These are phyloP conservation scores for Silene noctiflora DNA, from an alignment of 179 eudicot genomes.

Conservation along the genomic window DNA sequence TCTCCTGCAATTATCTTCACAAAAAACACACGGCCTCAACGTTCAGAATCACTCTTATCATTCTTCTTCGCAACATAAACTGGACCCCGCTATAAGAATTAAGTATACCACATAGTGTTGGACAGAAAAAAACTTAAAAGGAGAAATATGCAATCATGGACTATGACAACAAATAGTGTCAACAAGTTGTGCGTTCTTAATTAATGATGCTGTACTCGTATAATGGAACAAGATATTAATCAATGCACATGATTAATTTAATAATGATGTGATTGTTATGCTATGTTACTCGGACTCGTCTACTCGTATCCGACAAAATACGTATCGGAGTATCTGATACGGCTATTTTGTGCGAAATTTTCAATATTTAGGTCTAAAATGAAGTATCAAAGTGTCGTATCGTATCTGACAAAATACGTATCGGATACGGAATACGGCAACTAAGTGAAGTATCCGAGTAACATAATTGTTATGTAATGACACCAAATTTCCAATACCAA, in stretches of 20 bases:
- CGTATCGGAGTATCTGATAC: too few relatives aligned
- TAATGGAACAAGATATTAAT: not conserved
- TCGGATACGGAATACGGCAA: too few relatives aligned
- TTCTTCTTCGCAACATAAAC: not conserved
- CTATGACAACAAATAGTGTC: constrained; percentile 24
- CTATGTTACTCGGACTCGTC: too few relatives aligned
- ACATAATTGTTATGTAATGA: not conserved
- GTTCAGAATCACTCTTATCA: not conserved
- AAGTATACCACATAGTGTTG: constrained; percentile 11
- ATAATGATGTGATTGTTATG: not conserved
- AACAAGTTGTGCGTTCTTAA: not conserved
- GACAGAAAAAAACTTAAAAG: constrained; percentile 17
- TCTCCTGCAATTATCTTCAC: constrained; percentile 85
- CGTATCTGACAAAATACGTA: too few relatives aligned
- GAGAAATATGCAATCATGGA: constrained; percentile 21
- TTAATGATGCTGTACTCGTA: not conserved
- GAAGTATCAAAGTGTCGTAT: too few relatives aligned
- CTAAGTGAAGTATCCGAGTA: too few relatives aligned
- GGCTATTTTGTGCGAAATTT: too few relatives aligned
- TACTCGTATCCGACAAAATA: too few relatives aligned
- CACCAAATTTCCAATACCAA: not conserved
- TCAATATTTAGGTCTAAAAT: too few relatives aligned
- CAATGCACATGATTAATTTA: too few relatives aligned
- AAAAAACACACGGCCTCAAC: constrained; percentile 19
- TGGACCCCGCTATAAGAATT: constrained; percentile 23